Base-by-base conservation (phyloP, 192 early-diverging fungal genomes). In the Dissophora globulifera region DNA sequence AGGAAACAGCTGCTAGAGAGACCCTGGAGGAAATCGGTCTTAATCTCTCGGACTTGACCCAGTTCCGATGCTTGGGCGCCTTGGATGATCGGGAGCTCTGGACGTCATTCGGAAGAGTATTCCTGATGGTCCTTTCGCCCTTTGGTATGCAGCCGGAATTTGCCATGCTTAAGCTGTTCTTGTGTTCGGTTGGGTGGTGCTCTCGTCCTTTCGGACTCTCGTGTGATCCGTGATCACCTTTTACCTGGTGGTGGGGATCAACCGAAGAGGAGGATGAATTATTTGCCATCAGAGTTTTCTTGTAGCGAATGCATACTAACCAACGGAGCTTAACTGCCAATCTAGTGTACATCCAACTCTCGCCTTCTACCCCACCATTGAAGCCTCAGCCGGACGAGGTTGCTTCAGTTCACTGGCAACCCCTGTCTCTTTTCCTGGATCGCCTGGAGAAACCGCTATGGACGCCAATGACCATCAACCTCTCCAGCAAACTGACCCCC, bases 11-110 rank as follows among this genome's bases (percentile, higher is more conserved):
- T 30, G 78, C 65, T 29, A 58, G 72, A 47, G 79, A 81, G 50
- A 84, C 74, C 8, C 45, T 78, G 29, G 82, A 79, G 48, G 78
- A 78, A 40, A 78, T 81, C 41, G 80, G 72, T 25, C 60, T 81
- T 9, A 78, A 79, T 62, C 55, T 84, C 27, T 71, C 68, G 22
- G 67, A 79, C 59, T 30, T 60, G 33, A 63, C 59, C 46, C 53
- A 67, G 54, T 79, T 81, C 51, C 40, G 68, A 15, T 79, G 62
- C 63, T 25, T 68, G 17, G 78, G 82, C 22, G 71, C 67, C 4
- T 31, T 81, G 63, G 79, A 83, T 50, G 80, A 83, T 68, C 62
- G 78, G 42, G 78, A 83, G 50, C 72, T 83, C 19, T 80, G 78
- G 47, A 78, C 81, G 16, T 79, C 79, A 6, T 83, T 83, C 57